Evolutionary conservation across 495 filamentous ascomycete genomes (phyloP), one percentile per base, ranked within the genome.

Genomic region (Chlorociboria aeruginascens): DNA sequence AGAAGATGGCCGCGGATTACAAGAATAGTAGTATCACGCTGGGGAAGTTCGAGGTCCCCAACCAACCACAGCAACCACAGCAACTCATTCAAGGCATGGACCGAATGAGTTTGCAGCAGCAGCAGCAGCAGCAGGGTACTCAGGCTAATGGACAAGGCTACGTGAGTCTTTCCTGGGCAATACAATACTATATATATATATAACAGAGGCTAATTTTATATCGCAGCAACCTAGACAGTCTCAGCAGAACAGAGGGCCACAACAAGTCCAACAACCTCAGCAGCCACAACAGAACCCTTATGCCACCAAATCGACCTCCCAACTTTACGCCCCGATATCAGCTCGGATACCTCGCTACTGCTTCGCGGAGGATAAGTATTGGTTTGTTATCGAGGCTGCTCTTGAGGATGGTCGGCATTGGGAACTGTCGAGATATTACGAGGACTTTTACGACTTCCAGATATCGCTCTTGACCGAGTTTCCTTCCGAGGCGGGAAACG

Each of bases 371-470:
- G 89, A 95, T 61, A 95, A 95, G 55, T 98, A 97, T 62, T 97
- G 92, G 88, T 98, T 96, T 61, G 85, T 95, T 44, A 87, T 98
- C 47, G 90, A 97, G 59, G 86, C 85, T 25, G 71, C 79, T 54
- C 81, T 98, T 68, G 89, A 95, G 53, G 89, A 96, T 61, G 89
- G 88, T 33, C 78, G 83, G 38, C 81, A 84, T 56, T 97, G 90
- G 89, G 88, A 93, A 60, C 67, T 98, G 37, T 87, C 85, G 42
- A 78, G 92, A 41, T 92, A 89, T 58, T 98, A 98, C 59, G 86
- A 95, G 60, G 93, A 98, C 62, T 98, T 98, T 61, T 98, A 97
- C 64, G 92, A 97, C 60, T 94, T 97, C 66, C 92, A 98, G 63
- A 97, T 97, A 61, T 82, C 85, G 13, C 82, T 98, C 6, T 72